phyloP scores from a whole-genome alignment of 371 early-diverging fungal species.

The Saksenaea oblongispora region DNA sequence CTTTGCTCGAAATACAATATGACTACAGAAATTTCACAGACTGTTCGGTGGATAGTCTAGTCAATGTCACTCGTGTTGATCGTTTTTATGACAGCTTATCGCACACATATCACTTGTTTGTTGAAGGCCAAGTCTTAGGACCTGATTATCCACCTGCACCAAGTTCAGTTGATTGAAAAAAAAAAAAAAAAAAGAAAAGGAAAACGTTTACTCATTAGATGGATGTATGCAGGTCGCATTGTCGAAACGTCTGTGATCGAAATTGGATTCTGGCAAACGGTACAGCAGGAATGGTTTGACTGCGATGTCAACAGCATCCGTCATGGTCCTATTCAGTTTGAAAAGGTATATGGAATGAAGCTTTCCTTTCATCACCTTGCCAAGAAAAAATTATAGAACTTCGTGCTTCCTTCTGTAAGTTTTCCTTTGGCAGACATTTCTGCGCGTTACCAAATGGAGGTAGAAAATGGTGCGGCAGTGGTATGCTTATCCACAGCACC shows the following conservation, averaged over 20 bases:
- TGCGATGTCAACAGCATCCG: neutral
- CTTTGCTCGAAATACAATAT: neutral
- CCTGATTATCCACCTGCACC: neutral
- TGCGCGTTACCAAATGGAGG: neutral
- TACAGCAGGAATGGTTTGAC: neutral
- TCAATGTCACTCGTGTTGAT: neutral
- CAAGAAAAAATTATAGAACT: neutral
- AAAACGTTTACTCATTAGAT: neutral
- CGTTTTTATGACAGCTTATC: neutral
- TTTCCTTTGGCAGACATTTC: neutral
- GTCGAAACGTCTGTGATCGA: neutral
- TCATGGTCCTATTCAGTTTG: neutral
- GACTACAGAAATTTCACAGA: neutral
- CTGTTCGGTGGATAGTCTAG: neutral
- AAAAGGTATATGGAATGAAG: neutral
- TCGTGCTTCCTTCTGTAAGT: neutral
- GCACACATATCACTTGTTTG: neutral
- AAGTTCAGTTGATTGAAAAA: neutral
- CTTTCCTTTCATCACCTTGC: neutral
- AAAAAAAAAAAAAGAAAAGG: neutral
- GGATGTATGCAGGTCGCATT: neutral
- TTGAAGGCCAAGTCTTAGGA: neutral
- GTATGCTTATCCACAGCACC: constrained; percentile 38
- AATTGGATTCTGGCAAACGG: neutral
- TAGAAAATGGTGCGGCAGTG: neutral